Conservation (phyloP, 2,329 filamentous ascomycete genomes). For the Coleophoma crateriformis region DNA sequence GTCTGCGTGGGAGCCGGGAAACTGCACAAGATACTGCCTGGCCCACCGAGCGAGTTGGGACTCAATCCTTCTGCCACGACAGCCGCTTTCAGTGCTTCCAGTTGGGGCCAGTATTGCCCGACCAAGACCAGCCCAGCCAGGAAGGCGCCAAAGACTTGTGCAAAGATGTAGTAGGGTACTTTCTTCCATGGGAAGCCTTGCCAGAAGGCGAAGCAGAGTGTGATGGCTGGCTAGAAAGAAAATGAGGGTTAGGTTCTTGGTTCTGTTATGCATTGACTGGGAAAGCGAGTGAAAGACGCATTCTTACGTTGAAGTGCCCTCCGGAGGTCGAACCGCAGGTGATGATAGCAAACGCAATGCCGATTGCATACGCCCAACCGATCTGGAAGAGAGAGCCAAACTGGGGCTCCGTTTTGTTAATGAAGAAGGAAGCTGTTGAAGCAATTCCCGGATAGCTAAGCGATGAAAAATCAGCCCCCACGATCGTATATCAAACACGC, state of each 20-base stretch:
- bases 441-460: conserved; percentile 43
- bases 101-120: conserved; percentile 49
- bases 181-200: conserved; percentile 55
- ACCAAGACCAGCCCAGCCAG: conserved; percentile 48
- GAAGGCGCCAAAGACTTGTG: conserved; percentile 51
- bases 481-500: background rate
- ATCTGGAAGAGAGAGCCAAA: conserved; percentile 50
- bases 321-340: conserved; percentile 47
- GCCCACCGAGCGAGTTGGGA: conserved; percentile 39
- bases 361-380: conserved; percentile 48
- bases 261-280: too few species aligned
- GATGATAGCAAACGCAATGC: conserved; percentile 54
- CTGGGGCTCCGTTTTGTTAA: conserved; percentile 35
- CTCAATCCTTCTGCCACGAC: conserved; percentile 23
- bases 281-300: too few species aligned
- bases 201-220: conserved; percentile 41
- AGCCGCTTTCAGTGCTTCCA: conserved; percentile 33
- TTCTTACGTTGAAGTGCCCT: conserved; percentile 42
- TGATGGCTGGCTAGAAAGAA: conserved; percentile 34
- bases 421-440: conserved; percentile 43
- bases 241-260: too few species aligned
- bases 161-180: conserved; percentile 49
- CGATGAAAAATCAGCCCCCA: background rate
- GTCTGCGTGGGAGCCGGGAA: conserved; percentile 45
- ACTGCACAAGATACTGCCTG: conserved; percentile 48